These are phyloP conservation scores for Pinus albicaulis DNA, from an alignment of 75 land plant species.

Conservation along the genomic window DNA sequence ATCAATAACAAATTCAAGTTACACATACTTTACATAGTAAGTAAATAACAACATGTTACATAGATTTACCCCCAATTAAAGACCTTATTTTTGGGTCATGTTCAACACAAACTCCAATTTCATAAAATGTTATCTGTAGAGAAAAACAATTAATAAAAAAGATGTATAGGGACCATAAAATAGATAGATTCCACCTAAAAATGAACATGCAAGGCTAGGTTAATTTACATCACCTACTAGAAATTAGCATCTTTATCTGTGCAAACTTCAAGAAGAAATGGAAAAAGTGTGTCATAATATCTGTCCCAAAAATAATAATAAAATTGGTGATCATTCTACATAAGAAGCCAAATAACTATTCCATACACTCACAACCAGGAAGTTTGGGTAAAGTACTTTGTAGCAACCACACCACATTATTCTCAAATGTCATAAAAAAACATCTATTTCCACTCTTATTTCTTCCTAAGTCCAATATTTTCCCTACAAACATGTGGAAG, in stretches of 20 bases:
- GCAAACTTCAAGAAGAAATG: constrained; percentile 40
- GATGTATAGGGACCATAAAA: background rate
- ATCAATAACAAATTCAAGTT: background rate
- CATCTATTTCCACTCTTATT: constrained; percentile 41
- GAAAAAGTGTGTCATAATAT: constrained; percentile 43
- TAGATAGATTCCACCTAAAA: background rate
- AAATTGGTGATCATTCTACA: background rate
- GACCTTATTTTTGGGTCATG: constrained; percentile 40
- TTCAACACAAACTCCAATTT: constrained; percentile 57
- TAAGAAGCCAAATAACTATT: background rate
- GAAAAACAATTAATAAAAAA: background rate
- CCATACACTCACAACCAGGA: background rate
- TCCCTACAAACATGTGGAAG: constrained; percentile 13
- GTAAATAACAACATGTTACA: background rate
- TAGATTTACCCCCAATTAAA: constrained; percentile 25
- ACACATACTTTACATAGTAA: background rate
- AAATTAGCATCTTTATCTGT: constrained; percentile 42
- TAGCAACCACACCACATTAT: constrained; percentile 42
- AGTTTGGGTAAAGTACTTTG: constrained; percentile 22
- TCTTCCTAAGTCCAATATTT: constrained; percentile 34
- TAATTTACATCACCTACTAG: constrained; percentile 29
- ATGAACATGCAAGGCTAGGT: constrained; percentile 2
- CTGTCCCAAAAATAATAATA: constrained; percentile 10
- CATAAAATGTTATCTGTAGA: constrained; percentile 44
- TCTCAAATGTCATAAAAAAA: constrained; percentile 52